Conservation (phyloP, 164 flowering plant species). For the Stephania cephalantha region DNA sequence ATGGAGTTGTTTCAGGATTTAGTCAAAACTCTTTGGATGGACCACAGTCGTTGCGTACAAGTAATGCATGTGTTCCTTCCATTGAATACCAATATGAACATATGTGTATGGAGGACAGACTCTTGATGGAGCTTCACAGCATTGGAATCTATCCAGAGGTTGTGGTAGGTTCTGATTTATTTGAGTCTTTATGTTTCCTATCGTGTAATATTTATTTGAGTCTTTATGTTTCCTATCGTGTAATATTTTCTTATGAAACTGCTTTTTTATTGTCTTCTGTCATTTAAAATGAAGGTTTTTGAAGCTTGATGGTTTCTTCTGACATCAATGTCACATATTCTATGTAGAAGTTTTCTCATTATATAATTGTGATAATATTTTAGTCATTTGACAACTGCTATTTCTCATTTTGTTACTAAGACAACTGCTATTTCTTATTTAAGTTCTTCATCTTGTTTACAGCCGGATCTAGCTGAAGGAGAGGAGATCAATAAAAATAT, state of each 20-base stretch:
- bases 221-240: neutral
- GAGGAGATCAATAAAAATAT: conserved; percentile 54
- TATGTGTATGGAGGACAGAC: conserved; percentile 52
- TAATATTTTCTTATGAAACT: neutral
- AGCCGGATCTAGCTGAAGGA: conserved; percentile 81
- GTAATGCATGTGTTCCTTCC: conserved; percentile 27
- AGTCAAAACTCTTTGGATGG: conserved; percentile 28
- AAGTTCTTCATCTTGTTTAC: conserved; percentile 16
- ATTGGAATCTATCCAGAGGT: conserved; percentile 62
- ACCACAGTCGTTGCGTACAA: conserved; percentile 20
- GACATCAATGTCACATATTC: neutral
- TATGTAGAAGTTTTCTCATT: neutral
- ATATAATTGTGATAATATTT: neutral
- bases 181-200: conserved; percentile 2
- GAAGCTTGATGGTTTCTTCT: neutral
- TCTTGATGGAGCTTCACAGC: conserved; percentile 72
- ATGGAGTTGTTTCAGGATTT: conserved; percentile 24
- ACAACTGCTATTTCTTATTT: neutral
- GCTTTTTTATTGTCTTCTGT: neutral
- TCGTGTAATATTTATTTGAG: no score
- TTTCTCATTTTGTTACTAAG: neutral
- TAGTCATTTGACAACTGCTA: neutral
- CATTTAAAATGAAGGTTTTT: neutral
- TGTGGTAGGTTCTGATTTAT: conserved; percentile 49
- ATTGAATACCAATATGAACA: conserved; percentile 47